Conservation (phyloP, 2,329 filamentous ascomycete species). For the Neofusicoccum sp. region DNA sequence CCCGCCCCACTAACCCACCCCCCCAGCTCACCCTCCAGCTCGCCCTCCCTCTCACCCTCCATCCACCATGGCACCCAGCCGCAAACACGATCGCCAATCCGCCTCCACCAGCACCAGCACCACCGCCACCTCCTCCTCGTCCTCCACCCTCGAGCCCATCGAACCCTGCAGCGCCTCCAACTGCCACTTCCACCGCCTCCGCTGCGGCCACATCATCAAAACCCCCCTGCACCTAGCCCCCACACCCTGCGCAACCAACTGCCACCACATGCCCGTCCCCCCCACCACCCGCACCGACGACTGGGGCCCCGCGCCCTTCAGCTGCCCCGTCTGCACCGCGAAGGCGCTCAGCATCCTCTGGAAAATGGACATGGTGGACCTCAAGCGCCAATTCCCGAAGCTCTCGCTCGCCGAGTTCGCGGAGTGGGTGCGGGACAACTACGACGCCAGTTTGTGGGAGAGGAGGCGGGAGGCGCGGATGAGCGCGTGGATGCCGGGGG, state of each 20-base stretch:
- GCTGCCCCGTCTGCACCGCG: conserved; percentile 1
- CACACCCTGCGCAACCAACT: neutral
- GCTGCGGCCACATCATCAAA: conserved; percentile 3
- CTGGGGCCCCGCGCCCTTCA: neutral
- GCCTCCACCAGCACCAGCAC: no score
- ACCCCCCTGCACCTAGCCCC: neutral
- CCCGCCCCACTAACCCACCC: no score
- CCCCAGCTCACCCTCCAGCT: no score
- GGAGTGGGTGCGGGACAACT: neutral
- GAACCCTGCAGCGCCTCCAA: neutral
- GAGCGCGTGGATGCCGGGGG: neutral
- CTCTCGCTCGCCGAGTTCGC: neutral
- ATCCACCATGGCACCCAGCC: no score
- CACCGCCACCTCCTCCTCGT: no score
- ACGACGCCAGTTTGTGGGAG: neutral
- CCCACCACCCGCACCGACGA: neutral
- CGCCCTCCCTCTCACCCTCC: no score
- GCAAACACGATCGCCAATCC: no score
- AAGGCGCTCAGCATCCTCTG: neutral
- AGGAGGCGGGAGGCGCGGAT: neutral
- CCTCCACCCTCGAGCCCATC: neutral
- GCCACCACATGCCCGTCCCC: neutral
- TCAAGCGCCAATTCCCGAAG: neutral
- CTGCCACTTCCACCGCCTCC: conserved; percentile 12
- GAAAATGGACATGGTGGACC: conserved; percentile 3